Evolutionary conservation across 371 early-diverging fungal genomes (phyloP), one percentile per base, ranked within the genome.

Genomic region (Astathelohania contejeani): DNA sequence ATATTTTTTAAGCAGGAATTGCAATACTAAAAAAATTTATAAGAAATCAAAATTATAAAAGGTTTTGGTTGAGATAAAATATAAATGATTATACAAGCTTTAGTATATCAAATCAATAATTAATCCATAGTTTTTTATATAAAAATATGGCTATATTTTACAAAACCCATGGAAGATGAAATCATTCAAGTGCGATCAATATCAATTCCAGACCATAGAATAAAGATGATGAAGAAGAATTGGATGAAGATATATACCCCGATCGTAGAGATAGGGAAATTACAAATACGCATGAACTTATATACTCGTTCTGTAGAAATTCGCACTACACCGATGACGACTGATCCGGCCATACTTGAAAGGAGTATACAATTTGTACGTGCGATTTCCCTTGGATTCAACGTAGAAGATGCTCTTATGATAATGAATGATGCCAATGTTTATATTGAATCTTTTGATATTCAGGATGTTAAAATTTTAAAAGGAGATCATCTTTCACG

Each of bases 211-310:
- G 81, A 82, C 32, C 84, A 90, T 66, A 82, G 91, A 57, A 73
- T 93, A 65, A 78, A 85, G 14, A 87, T 87, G 14, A 76, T 95
- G 42, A 91, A 88, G 72, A 80, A 83, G 49, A 80, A 85, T 49
- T 97, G 98, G 98, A 65, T 90, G 63, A 86, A 93, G 67, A 82
- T 97, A 63, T 97, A 95, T 76, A 82, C 90, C 25, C 94, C 98
- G n/a, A 77, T 97, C 25, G 94, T 95, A 4, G 88, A 90, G 69
- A 85, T 90, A 65, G 81, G 92, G 74, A 85, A 88, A 56, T 77
- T 97, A 29, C 89, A 95, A 73, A 82, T 95, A 20, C 80, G 93
- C 53, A 87, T 93, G 85, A 93, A 94, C 75, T 68, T 85, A 43
- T 82, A 82, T 65, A 71, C 79, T 53, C 83, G 82, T 61, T 71